phyloP scores from a whole-genome alignment of 2,329 filamentous ascomycete species.

The Elsinoe batatas region DNA sequence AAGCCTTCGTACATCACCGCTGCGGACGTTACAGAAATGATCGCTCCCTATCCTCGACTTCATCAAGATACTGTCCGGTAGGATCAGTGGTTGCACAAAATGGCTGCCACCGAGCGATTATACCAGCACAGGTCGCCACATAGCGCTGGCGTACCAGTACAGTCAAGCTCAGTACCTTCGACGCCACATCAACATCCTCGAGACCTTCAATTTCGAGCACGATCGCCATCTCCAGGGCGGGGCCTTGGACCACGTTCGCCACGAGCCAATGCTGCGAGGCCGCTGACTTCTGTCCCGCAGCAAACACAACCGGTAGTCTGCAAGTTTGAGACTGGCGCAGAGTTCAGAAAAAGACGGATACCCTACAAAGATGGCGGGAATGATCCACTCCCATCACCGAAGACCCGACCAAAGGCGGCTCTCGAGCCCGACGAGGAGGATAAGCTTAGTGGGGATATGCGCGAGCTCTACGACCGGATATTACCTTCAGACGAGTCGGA shows the following conservation, averaged over 20 bases:
- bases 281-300: slow-evolving; percentile 57
- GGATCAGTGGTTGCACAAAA: slow-evolving; percentile 13
- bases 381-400: slow-evolving; percentile 62
- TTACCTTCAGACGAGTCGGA: slow-evolving; percentile 73
- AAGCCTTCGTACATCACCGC: background rate
- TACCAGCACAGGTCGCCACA: slow-evolving; percentile 15
- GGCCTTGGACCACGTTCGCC: slow-evolving; percentile 71
- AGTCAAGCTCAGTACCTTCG: slow-evolving; percentile 86
- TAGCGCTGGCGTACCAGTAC: slow-evolving; percentile 35
- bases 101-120: slow-evolving; percentile 16
- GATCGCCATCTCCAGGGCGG: slow-evolving; percentile 68
- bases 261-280: slow-evolving; percentile 69
- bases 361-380: slow-evolving; percentile 75
- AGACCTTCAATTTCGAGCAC: slow-evolving; percentile 69
- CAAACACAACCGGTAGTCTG: slow-evolving; percentile 57
- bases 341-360: slow-evolving; percentile 74
- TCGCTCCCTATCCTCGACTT: background rate
- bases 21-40: slow-evolving; percentile 6
- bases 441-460: slow-evolving; percentile 72
- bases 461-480: slow-evolving; percentile 73
- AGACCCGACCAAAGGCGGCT: slow-evolving; percentile 57
- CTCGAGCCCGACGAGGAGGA: slow-evolving; percentile 63
- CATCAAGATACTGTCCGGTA: slow-evolving; percentile 11
- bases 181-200: slow-evolving; percentile 84
- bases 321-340: slow-evolving; percentile 79